A percentile compares a stretch with the other conserved stretches of the same genome.
phyloP scores from a whole-genome alignment of 805 yeast species.

The Candida nitratophila region DNA sequence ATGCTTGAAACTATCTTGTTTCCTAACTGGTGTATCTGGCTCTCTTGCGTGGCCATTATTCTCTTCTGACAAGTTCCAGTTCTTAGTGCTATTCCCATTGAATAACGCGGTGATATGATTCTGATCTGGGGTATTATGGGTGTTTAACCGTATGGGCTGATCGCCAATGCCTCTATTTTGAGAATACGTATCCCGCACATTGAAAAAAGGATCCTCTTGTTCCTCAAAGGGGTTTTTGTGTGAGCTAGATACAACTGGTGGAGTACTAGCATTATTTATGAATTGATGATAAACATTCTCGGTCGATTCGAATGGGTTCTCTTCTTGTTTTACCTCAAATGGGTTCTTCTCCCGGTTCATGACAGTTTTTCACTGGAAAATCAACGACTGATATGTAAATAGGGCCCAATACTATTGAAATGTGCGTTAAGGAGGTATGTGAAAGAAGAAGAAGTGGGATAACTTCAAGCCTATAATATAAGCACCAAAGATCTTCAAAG shows the following conservation, averaged over 20 bases:
- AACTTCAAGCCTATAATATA: no score
- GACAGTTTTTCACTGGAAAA: background rate
- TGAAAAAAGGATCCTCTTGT: background rate
- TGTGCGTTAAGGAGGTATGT: no score
- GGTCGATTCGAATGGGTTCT: background rate
- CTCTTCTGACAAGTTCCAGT: no score
- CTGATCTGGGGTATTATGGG: background rate
- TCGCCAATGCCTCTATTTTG: background rate
- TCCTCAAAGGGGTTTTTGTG: conserved; percentile 3
- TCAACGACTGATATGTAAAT: no score
- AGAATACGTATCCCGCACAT: no score
- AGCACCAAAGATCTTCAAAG: no score
- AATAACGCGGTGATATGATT: background rate
- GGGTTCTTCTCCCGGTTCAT: background rate
- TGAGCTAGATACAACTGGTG: background rate
- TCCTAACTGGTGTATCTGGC: background rate
- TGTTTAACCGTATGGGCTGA: background rate
- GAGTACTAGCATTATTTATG: background rate
- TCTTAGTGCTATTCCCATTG: background rate
- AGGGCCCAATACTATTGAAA: background rate
- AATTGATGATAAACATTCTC: background rate
- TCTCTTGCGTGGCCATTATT: background rate
- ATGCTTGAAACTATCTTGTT: background rate
- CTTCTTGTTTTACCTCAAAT: background rate
- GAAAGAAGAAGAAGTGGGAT: no score